Evolutionary conservation across 176 grass and related monocot genomes (phyloP).

Genomic region (Canna indica): DNA sequence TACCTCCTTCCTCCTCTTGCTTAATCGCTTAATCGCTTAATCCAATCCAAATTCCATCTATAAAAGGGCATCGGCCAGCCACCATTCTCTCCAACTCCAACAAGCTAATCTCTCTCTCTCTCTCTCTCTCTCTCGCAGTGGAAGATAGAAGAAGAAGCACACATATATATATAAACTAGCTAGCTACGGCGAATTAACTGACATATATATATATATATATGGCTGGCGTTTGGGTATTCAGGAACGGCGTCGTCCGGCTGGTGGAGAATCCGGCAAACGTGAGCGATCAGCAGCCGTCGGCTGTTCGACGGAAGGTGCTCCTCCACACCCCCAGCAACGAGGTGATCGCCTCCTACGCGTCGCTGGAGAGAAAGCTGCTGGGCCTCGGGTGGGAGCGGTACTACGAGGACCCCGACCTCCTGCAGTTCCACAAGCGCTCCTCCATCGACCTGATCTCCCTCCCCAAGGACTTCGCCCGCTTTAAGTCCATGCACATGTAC

Average conservation of each 20-base stretch:
- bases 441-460: conserved; percentile 92
- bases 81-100: no score
- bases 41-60: no score
- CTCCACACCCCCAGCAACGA: conserved; percentile 55
- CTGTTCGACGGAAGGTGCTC: conserved; percentile 49
- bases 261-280: conserved; percentile 44
- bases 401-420: conserved; percentile 29
- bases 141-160: no score
- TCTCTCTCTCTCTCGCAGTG: no score
- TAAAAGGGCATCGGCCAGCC: no score
- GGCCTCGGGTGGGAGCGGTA: conserved; percentile 87
- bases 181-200: no score
- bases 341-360: conserved; percentile 52
- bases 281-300: conserved; percentile 1
- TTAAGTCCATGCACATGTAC: conserved; percentile 88
- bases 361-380: conserved; percentile 61
- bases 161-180: no score
- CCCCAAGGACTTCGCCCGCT: conserved; percentile 52
- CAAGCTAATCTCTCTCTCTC: no score
- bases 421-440: conserved; percentile 74
- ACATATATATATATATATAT: neutral
- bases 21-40: no score
- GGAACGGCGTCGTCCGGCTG: conserved; percentile 66
- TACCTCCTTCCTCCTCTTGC: no score
- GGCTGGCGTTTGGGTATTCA: conserved; percentile 88